Conservation (phyloP, 768 basidiomycete species). For the Lepiota brunneoincarnata region DNA sequence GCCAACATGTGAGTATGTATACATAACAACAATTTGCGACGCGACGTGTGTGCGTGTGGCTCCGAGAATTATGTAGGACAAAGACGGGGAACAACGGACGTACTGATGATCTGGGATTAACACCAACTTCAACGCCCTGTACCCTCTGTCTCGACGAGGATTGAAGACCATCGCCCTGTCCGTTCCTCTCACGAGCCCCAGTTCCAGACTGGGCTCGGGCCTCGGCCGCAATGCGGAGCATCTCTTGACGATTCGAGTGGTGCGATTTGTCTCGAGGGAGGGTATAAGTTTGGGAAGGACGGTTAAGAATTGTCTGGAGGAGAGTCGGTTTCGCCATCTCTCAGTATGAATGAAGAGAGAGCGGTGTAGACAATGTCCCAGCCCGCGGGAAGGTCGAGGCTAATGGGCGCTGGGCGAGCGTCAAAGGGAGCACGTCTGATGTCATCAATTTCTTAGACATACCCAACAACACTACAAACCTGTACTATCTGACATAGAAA, state of each 20-base stretch:
- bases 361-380: too few species aligned
- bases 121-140: neutral
- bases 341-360: too few species aligned
- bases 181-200: neutral
- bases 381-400: neutral
- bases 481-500: neutral
- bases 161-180: neutral
- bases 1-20: neutral
- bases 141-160: neutral
- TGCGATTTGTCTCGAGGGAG: constrained; percentile 44
- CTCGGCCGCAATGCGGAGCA: constrained; percentile 49
- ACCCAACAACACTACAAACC: neutral
- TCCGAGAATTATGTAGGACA: neutral
- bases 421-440: constrained; percentile 4
- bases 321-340: constrained; percentile 32
- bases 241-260: constrained; percentile 48
- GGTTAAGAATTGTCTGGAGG: constrained; percentile 54
- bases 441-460: constrained; percentile 1
- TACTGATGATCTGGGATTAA: constrained; percentile 5
- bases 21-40: neutral
- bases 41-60: neutral
- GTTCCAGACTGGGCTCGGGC: constrained; percentile 3
- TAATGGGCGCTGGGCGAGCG: too few species aligned
- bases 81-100: neutral
- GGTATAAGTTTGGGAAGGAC: constrained; percentile 63